phyloP scores from a whole-genome alignment of 768 basidiomycete species.

The Collybia sordida region DNA sequence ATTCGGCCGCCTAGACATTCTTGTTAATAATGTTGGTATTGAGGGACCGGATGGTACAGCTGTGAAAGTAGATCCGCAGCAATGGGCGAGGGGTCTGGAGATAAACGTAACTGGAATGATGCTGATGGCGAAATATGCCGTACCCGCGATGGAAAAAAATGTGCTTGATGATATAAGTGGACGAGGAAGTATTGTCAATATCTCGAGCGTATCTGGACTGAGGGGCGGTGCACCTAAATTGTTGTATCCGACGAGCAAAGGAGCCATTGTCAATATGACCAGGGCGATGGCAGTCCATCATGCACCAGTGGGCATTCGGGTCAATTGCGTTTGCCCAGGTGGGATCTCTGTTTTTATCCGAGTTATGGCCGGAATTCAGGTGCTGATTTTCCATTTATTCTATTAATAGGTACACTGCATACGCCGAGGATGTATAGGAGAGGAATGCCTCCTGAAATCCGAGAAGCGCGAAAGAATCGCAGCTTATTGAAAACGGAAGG shows the following conservation, averaged over 20 bases:
- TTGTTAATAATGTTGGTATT: slow-evolving; percentile 43
- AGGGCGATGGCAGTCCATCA: slow-evolving; percentile 45
- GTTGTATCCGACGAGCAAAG: slow-evolving; percentile 43
- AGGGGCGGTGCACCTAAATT: slow-evolving; percentile 37
- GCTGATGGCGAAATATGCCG: slow-evolving; percentile 41
- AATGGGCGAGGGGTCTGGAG: slow-evolving; percentile 35
- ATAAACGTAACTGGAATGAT: slow-evolving; percentile 44
- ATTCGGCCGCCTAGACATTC: slow-evolving; percentile 39
- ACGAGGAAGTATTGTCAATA: slow-evolving; percentile 40
- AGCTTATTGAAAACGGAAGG: slow-evolving; percentile 41
- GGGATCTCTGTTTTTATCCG: slow-evolving; percentile 2
- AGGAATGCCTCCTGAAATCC: slow-evolving; percentile 33
- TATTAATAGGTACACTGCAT: slow-evolving; percentile 34
- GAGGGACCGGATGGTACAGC: slow-evolving; percentile 36
- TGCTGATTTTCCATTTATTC: background rate
- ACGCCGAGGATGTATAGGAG: slow-evolving; percentile 39
- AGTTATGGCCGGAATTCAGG: background rate
- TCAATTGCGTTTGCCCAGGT: slow-evolving; percentile 43
- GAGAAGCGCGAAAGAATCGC: slow-evolving; percentile 32
- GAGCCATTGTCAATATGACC: slow-evolving; percentile 43
- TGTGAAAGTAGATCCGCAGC: slow-evolving; percentile 33
- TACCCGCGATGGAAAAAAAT: slow-evolving; percentile 43
- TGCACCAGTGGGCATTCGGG: slow-evolving; percentile 36
- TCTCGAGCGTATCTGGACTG: slow-evolving; percentile 36
- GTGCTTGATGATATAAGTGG: slow-evolving; percentile 25